These are phyloP conservation scores for Gigaspora rosea DNA, from an alignment of 192 early-diverging fungal genomes.

Conservation along the genomic window DNA sequence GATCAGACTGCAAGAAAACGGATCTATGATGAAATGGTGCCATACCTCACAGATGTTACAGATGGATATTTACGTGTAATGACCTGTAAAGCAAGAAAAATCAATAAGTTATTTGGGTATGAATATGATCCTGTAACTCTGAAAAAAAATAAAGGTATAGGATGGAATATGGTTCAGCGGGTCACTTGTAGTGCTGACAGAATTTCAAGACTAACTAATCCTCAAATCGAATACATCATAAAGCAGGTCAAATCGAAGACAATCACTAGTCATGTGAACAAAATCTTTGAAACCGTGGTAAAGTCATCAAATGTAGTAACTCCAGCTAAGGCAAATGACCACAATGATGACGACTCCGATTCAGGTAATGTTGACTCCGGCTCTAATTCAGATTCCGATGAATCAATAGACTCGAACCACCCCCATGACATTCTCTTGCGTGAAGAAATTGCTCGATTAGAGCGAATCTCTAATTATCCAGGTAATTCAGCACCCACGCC, in stretches of 20 bases:
- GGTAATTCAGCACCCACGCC: too few relatives aligned
- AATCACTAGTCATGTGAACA: not conserved
- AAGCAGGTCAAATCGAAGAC: not conserved
- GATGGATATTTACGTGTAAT: slow-evolving; percentile 25
- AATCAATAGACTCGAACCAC: too few relatives aligned
- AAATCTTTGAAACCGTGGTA: not conserved
- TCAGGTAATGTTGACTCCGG: too few relatives aligned
- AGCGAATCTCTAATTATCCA: too few relatives aligned
- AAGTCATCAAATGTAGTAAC: too few relatives aligned
- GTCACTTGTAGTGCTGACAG: slow-evolving; percentile 19
- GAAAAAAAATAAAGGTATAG: slow-evolving; percentile 27
- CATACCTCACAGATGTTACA: slow-evolving; percentile 16
- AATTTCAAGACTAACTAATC: slow-evolving; percentile 29
- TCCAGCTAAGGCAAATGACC: too few relatives aligned
- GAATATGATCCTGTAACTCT: slow-evolving; percentile 23
- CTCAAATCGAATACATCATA: slow-evolving; percentile 9
- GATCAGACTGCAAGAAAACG: slow-evolving; percentile 18
- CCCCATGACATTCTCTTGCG: too few relatives aligned
- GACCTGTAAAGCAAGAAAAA: slow-evolving; percentile 24
- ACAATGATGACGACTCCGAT: too few relatives aligned
- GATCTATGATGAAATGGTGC: slow-evolving; percentile 6
- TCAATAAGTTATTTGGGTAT: slow-evolving; percentile 27
- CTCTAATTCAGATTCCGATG: too few relatives aligned
- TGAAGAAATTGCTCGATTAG: too few relatives aligned
- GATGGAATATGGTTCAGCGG: slow-evolving; percentile 6